Evolutionary conservation across 1,284 basidiomycete genomes (phyloP), one percentile per base, ranked within the genome.

Genomic region (Spongispora temasekensis): DNA sequence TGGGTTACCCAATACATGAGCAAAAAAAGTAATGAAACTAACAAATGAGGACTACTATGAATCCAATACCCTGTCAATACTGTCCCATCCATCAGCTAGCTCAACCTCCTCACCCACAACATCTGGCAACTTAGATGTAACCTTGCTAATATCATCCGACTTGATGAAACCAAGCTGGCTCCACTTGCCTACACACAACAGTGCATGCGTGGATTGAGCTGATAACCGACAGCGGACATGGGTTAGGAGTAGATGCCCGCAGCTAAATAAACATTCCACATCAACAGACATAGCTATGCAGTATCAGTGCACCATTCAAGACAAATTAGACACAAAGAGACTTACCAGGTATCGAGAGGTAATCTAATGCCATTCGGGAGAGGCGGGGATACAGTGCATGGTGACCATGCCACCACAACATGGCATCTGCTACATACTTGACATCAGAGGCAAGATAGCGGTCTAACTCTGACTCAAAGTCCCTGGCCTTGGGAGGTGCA

Each of bases 241-340:
- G 4, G 57, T 61, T 1, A 74, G 48, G 12, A 74, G 58, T 0
- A 68, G 63, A 0, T 56, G 58, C 1, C 70, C 69, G 27, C 58
- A 48, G 64, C 72, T 74, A 55, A 74, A 75, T 1, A 70, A 31
- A 0, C 60, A 55, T 53, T 75, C 62, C 8, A 75, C 66, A 57
- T 68, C 61, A 15, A 73, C 60, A 3, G 72, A 72, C 13, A 64
- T 70, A 13, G 67, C 70, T 74, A 52, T 15, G n/a, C n/a, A n/a
- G 25, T 17, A 19, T 25, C 25, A 4, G 1, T 48, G 25, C n/a
- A 13, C 25, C 23, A 48, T 34, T 19, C 21, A 42, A 15, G 19
- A 6, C 5, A 56, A 17, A 15, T 30, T 53, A 6, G 34, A 7
- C 3, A 12, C 9, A 21, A 44, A 40, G 7, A 19, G 9, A 12